phyloP scores from a whole-genome alignment of 371 early-diverging fungal genomes.

The Actinomucor elegans region DNA sequence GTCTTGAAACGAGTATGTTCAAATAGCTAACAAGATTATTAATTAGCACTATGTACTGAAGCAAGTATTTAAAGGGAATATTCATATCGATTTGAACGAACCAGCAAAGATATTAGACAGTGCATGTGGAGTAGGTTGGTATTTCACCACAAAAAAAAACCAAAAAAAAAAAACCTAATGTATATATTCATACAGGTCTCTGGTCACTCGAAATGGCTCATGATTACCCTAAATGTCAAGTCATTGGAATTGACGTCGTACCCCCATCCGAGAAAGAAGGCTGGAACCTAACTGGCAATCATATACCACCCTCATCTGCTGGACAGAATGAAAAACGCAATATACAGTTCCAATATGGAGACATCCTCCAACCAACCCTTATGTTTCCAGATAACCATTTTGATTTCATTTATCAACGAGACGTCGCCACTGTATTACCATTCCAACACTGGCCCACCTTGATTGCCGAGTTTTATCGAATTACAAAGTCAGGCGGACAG shows the following conservation, averaged over 20 bases:
- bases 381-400: slow-evolving; percentile 50
- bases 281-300: slow-evolving; percentile 4
- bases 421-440: slow-evolving; percentile 45
- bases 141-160: neutral
- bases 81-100: slow-evolving; percentile 14
- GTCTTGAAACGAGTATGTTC: too few species aligned
- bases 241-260: slow-evolving; percentile 34
- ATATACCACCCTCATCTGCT: neutral
- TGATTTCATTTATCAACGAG: slow-evolving; percentile 64
- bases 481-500: slow-evolving; percentile 52
- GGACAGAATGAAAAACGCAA: neutral
- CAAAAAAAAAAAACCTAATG: neutral
- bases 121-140: slow-evolving; percentile 25
- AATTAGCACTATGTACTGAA: slow-evolving; percentile 29
- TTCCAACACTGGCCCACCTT: slow-evolving; percentile 40
- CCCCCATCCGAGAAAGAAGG: slow-evolving; percentile 24
- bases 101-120: slow-evolving; percentile 20
- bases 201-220: slow-evolving; percentile 66
- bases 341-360: slow-evolving; percentile 29
- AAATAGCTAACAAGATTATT: neutral
- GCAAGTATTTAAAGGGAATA: slow-evolving; percentile 22
- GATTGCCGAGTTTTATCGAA: slow-evolving; percentile 42
- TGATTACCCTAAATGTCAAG: slow-evolving; percentile 35
- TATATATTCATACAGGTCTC: slow-evolving; percentile 14
- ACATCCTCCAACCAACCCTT: slow-evolving; percentile 22